Conservation (phyloP, 306 rosid genomes). For the Trifolium dubium region DNA sequence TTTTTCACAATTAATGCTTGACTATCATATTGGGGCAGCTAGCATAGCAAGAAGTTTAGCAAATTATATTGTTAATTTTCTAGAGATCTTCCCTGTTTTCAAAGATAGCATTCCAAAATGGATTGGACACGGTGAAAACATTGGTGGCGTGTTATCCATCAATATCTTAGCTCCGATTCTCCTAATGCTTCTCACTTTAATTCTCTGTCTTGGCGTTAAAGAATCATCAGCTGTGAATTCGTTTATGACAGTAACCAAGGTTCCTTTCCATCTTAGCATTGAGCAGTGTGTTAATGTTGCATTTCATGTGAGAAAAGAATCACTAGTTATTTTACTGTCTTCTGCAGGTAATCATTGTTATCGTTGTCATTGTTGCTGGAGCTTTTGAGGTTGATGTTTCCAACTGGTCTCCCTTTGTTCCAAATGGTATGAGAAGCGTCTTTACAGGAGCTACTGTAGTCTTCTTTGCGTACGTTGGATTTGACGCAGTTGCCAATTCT, state of each 20-base stretch:
- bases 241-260: constrained; percentile 88
- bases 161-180: constrained; percentile 88
- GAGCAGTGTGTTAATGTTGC: constrained; percentile 9
- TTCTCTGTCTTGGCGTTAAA: constrained; percentile 83
- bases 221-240: constrained; percentile 85
- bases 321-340: constrained; percentile 38
- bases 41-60: constrained; percentile 97
- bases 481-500: constrained; percentile 99
- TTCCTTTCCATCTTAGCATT: constrained; percentile 43
- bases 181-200: constrained; percentile 65
- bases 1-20: constrained; percentile 88
- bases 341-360: constrained; percentile 77
- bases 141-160: constrained; percentile 80
- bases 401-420: constrained; percentile 98
- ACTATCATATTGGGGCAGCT: constrained; percentile 98
- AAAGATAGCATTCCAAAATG: constrained; percentile 79
- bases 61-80: constrained; percentile 68
- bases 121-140: constrained; percentile 86
- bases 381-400: constrained; percentile 92
- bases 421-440: constrained; percentile 69
- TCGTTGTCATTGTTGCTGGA: constrained; percentile 75
- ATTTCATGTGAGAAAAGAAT: constrained; percentile 28
- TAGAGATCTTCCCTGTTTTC: constrained; percentile 81
- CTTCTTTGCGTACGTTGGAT: constrained; percentile 96
- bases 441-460: constrained; percentile 97